A percentile compares a stretch with the other conserved stretches of the same genome.
phyloP scores from a whole-genome alignment of 2,329 filamentous ascomycete species.

The Ophiostoma triangulosporum region DNA sequence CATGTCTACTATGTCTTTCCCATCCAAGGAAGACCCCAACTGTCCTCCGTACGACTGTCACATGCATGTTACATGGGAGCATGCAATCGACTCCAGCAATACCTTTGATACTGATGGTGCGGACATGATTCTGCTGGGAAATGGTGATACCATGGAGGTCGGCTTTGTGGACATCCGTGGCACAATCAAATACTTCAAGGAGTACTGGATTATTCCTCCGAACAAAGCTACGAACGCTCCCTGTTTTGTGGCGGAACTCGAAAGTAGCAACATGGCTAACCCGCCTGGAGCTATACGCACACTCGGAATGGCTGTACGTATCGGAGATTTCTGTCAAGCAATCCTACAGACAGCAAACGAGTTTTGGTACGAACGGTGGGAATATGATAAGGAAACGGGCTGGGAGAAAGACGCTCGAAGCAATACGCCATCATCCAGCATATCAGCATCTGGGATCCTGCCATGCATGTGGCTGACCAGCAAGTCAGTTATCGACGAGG shows the following conservation, averaged over 20 bases:
- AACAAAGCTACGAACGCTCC: background rate
- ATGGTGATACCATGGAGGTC: background rate
- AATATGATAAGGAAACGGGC: background rate
- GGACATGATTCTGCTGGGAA: background rate
- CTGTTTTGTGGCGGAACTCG: background rate
- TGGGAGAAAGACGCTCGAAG: background rate
- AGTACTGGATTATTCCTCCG: background rate
- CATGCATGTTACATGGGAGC: background rate
- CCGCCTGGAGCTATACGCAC: background rate
- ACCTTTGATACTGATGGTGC: background rate
- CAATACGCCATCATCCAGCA: background rate
- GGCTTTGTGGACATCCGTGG: background rate
- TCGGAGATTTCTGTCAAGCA: background rate
- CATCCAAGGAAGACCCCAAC: background rate
- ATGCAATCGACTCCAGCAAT: background rate
- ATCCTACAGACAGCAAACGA: background rate
- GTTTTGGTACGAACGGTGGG: background rate
- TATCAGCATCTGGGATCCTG: background rate
- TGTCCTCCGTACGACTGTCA: background rate
- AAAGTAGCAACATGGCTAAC: background rate
- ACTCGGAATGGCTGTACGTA: background rate
- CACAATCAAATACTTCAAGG: background rate
- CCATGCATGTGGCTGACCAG: background rate
- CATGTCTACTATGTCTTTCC: background rate
- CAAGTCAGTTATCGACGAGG: background rate